A percentile compares a stretch with the other conserved stretches of the same genome.
Conservation (phyloP, 2,329 filamentous ascomycete genomes). For the Chlorencoelia australis region DNA sequence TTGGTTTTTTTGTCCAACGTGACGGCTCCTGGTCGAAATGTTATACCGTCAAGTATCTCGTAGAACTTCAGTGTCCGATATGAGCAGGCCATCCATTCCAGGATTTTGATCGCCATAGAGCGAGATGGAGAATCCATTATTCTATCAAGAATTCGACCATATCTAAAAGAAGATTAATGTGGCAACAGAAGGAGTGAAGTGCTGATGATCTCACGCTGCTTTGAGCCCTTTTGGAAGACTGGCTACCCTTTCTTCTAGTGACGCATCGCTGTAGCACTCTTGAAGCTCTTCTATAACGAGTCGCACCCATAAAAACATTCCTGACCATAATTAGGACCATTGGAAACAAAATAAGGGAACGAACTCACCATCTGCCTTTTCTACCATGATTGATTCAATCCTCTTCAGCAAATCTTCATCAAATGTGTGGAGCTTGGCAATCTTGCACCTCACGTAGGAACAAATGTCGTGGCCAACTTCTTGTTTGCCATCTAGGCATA, state of each 20-base stretch:
- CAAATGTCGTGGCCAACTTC: conserved; percentile 7
- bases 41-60: conserved; percentile 9
- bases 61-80: conserved; percentile 7
- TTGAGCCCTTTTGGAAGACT: conserved; percentile 9
- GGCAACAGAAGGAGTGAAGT: no score
- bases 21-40: neutral
- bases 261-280: conserved; percentile 6
- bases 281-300: conserved; percentile 6
- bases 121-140: conserved; percentile 1
- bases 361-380: conserved; percentile 9
- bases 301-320: conserved; percentile 13
- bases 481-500: conserved; percentile 3
- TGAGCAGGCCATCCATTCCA: conserved; percentile 11
- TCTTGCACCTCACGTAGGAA: conserved; percentile 6
- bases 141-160: conserved; percentile 7
- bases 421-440: conserved; percentile 3
- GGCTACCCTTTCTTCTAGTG: conserved; percentile 3
- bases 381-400: conserved; percentile 6
- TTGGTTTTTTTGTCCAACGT: conserved; percentile 3
- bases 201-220: conserved; percentile 10
- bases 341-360: neutral
- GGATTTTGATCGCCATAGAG: conserved; percentile 1
- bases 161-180: no score
- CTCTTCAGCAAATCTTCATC: conserved; percentile 3
- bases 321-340: conserved; percentile 1